Percentiles rank a stretch among this genome's conserved stretches.
Conservation (phyloP, 306 rosid species). For the Acacia confusa region DNA sequence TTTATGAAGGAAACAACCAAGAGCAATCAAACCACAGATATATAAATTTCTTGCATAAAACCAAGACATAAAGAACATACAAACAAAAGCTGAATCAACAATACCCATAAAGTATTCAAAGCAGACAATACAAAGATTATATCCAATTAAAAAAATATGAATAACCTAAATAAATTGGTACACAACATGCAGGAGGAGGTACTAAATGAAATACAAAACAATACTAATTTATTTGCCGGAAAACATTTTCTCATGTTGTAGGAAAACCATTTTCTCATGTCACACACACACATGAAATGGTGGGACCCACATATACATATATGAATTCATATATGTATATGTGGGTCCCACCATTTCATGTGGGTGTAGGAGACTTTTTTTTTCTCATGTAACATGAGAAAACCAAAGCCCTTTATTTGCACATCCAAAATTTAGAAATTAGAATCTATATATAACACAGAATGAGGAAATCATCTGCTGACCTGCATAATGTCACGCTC, state of each 20-base stretch:
- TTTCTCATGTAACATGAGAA: too few relatives aligned
- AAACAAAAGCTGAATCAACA: not conserved
- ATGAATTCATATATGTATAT: too few relatives aligned
- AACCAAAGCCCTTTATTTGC: too few relatives aligned
- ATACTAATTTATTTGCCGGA: not conserved
- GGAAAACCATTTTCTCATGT: too few relatives aligned
- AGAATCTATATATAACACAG: not conserved
- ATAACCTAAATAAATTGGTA: not conserved
- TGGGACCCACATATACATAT: too few relatives aligned
- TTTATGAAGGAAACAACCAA: not conserved
- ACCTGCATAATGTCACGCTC: slow-evolving; percentile 88
- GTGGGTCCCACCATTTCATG: too few relatives aligned
- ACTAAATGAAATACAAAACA: not conserved
- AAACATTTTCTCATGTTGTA: too few relatives aligned
- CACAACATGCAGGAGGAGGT: not conserved
- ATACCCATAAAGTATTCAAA: not conserved
- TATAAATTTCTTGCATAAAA: not conserved
- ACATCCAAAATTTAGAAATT: not conserved
- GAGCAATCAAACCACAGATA: too few relatives aligned
- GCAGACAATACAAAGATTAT: not conserved
- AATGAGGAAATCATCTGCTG: not conserved
- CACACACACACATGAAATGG: too few relatives aligned
- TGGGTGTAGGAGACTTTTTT: too few relatives aligned
- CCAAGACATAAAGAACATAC: not conserved
- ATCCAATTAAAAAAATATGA: not conserved